Percentiles rank a stretch among this genome's conserved stretches.
These are phyloP conservation scores for Tremellales sp. DNA, from an alignment of 1,284 basidiomycete species.

Conservation along the genomic window DNA sequence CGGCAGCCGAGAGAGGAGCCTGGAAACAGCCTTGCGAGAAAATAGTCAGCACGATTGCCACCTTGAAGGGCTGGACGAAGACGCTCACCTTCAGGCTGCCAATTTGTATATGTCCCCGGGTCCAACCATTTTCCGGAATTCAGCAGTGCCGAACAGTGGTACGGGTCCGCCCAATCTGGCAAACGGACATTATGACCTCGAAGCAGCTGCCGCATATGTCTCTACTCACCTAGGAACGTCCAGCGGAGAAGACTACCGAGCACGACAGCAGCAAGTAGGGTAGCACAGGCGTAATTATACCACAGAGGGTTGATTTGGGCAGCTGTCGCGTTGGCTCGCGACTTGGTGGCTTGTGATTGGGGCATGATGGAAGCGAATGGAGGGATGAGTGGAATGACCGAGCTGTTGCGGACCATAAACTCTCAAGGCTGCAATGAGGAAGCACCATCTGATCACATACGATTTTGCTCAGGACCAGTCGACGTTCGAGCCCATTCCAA, in stretches of 20 bases:
- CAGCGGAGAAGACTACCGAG: conserved; percentile 46
- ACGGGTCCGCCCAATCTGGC: conserved; percentile 65
- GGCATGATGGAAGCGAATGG: too few relatives aligned
- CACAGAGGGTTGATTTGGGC: conserved; percentile 45
- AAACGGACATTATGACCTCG: background rate
- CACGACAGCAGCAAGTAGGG: conserved; percentile 42
- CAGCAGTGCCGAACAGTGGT: conserved; percentile 66
- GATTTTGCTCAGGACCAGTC: too few relatives aligned
- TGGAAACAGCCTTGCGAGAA: conserved; percentile 28
- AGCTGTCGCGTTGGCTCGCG: conserved; percentile 11
- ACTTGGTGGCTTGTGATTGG: too few relatives aligned
- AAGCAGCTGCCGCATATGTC: background rate
- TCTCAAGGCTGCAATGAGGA: too few relatives aligned
- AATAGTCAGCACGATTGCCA: conserved; percentile 7
- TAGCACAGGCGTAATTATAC: conserved; percentile 48
- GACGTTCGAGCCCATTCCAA: too few relatives aligned
- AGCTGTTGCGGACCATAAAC: too few relatives aligned
- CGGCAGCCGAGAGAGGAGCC: conserved; percentile 12
- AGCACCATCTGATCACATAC: too few relatives aligned
- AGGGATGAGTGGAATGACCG: too few relatives aligned
- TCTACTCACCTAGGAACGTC: conserved; percentile 44
- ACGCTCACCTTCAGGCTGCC: conserved; percentile 76
- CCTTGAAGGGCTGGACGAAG: background rate
- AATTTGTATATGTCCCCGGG: conserved; percentile 56
- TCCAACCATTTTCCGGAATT: conserved; percentile 77